Evolutionary conservation across 2,329 filamentous ascomycete species (phyloP), one percentile per base, ranked within the genome.

Genomic region (Shiraia bambusicola): DNA sequence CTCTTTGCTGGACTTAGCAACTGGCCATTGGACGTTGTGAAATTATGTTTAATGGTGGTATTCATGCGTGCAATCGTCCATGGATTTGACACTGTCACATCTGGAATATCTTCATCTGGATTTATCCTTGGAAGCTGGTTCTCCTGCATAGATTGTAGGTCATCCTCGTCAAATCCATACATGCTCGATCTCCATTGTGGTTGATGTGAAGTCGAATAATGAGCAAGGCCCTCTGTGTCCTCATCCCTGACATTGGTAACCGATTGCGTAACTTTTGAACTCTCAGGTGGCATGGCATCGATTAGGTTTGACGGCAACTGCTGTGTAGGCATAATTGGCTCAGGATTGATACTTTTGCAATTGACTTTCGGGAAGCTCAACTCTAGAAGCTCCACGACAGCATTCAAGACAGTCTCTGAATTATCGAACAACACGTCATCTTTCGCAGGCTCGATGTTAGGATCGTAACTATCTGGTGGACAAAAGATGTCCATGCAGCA

Each of bases 381-480:
- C n/a, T 51, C 52, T 32, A 83, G 73, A 1, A 83, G 55, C 22
- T 62, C 61, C 14, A 73, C 67, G 2, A 75, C 65, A 4, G 72
- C 51, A 3, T 56, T 57, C 4, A 82, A 26, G 3, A 84, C 54
- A 0, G 57, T 14, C 3, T 63, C 55, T 2, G 83, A 77, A 36
- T 87, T 72, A 4, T 71, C 72, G 56, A 91, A 89, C 1, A 88
- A 57, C 2, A 91, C 76, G 54, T 88, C 81, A 42, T 88, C 81
- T 59, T 91, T 91, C 3, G 80, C 73, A 3, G 86, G 80, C 45
- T 88, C 82, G 5, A 90, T 67, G 51, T 90, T 91, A 1, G 77
- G 73, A 65, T 91, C 87, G 55, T 91, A 91, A 43, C 74, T 82
- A 19, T 76, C 75, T 1, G 70, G 59, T 0, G 80, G 76, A 56